phyloP scores from a whole-genome alignment of 139 green algal species.

The Coccomyxa sp. region DNA sequence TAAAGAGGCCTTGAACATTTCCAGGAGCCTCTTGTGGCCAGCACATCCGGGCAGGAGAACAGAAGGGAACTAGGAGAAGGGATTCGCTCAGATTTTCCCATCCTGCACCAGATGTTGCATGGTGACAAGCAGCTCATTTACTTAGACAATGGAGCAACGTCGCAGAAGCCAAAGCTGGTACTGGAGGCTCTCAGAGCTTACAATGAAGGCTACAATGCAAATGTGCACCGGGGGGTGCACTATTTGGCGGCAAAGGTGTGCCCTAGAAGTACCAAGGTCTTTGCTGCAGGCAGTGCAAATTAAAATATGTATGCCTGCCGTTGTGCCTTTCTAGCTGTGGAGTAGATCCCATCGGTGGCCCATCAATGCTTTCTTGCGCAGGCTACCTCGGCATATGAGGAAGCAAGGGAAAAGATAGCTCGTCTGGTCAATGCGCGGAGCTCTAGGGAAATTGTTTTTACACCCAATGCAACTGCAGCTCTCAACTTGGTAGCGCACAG shows the following conservation, averaged over 20 bases:
- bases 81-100: slow-evolving; percentile 72
- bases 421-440: slow-evolving; percentile 77
- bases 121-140: slow-evolving; percentile 84
- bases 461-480: slow-evolving; percentile 90
- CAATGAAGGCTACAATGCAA: slow-evolving; percentile 89
- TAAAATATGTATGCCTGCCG: no score
- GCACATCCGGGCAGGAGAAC: neutral
- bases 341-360: no score
- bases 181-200: slow-evolving; percentile 74
- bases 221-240: slow-evolving; percentile 96
- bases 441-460: slow-evolving; percentile 87
- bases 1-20: neutral
- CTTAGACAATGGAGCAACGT: slow-evolving; percentile 96
- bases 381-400: slow-evolving; percentile 91
- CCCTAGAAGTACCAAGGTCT: neutral
- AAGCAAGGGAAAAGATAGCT: slow-evolving; percentile 73
- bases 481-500: slow-evolving; percentile 97
- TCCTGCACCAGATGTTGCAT: slow-evolving; percentile 82
- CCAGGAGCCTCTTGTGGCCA: neutral
- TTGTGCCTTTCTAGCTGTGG: no score
- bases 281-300: no score
- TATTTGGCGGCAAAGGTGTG: slow-evolving; percentile 51
- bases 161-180: slow-evolving; percentile 84
- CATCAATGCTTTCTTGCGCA: slow-evolving; percentile 3
- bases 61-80: slow-evolving; percentile 8